These are phyloP conservation scores for Aspergillus carlsbadensis DNA, from an alignment of 495 filamentous ascomycete species.

Conservation along the genomic window DNA sequence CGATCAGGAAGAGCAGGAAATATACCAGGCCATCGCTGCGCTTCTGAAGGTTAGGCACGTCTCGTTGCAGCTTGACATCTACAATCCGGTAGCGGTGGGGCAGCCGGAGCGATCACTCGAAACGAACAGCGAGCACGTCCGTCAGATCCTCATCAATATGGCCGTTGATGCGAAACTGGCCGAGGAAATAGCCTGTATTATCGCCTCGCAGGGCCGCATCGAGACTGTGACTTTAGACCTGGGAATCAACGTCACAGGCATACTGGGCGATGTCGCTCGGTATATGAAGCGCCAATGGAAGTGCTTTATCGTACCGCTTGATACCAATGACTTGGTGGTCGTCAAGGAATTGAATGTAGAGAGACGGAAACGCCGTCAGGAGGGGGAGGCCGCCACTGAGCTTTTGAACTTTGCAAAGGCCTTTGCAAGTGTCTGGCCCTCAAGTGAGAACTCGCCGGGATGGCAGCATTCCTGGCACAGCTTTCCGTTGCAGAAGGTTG, in stretches of 20 bases:
- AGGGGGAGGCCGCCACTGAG: neutral
- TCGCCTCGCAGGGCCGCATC: neutral
- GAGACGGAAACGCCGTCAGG: neutral
- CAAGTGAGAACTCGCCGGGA: no score
- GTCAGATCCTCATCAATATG: neutral
- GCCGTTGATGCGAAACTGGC: neutral
- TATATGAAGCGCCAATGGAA: neutral
- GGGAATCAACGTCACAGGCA: neutral
- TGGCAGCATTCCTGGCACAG: conserved; percentile 1
- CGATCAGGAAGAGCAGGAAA: neutral
- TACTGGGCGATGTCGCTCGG: neutral
- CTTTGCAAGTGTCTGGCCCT: neutral
- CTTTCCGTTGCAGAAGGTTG: conserved; percentile 1
- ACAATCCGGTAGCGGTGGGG: neutral
- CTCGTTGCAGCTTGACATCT: neutral
- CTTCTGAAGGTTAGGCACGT: neutral
- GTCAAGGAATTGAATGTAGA: neutral
- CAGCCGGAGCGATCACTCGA: neutral
- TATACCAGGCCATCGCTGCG: neutral
- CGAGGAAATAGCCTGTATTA: neutral
- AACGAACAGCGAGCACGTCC: neutral
- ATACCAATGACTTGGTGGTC: neutral
- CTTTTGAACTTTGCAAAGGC: neutral
- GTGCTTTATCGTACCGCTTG: neutral
- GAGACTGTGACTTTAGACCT: neutral